Conservation (phyloP, 2,329 filamentous ascomycete genomes). For the Fusarium newnesense region DNA sequence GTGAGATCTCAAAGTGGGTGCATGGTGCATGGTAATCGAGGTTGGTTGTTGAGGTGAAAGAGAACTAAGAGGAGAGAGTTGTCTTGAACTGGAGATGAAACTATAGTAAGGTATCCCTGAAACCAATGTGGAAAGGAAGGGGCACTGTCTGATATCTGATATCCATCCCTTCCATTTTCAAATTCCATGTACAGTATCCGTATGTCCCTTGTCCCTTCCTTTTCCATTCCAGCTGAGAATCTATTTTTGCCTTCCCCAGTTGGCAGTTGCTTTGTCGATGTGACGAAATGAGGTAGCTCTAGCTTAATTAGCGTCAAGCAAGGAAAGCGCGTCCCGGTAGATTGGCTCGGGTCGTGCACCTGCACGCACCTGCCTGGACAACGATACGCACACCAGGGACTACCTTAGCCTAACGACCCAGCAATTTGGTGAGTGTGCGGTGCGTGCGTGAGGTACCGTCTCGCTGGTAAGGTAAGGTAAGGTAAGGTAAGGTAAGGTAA, state of each 20-base stretch:
- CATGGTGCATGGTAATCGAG: neutral
- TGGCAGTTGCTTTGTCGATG: slow-evolving; percentile 1
- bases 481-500: neutral
- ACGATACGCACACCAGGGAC: slow-evolving; percentile 9
- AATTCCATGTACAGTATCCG: neutral
- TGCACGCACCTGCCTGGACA: slow-evolving; percentile 9
- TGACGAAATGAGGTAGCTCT: neutral
- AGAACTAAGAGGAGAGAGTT: neutral
- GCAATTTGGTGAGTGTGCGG: neutral
- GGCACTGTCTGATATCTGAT: neutral
- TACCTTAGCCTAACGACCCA: neutral
- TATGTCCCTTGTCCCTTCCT: slow-evolving; percentile 1
- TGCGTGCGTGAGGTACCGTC: neutral
- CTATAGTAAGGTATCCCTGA: slow-evolving; percentile 20
- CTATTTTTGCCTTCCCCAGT: slow-evolving; percentile 3
- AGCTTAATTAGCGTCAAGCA: slow-evolving; percentile 2
- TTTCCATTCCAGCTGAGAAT: slow-evolving; percentile 11
- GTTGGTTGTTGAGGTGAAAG: slow-evolving; percentile 9
- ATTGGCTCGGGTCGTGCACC: slow-evolving; percentile 19
- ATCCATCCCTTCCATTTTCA: slow-evolving; percentile 10
- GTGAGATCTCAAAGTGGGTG: neutral
- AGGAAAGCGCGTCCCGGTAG: slow-evolving; percentile 27
- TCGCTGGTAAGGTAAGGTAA: neutral
- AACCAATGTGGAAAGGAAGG: slow-evolving; percentile 16
- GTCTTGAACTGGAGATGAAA: slow-evolving; percentile 29